phyloP scores from a whole-genome alignment of 2,329 filamentous ascomycete species.

The Hypoxylon sp. region DNA sequence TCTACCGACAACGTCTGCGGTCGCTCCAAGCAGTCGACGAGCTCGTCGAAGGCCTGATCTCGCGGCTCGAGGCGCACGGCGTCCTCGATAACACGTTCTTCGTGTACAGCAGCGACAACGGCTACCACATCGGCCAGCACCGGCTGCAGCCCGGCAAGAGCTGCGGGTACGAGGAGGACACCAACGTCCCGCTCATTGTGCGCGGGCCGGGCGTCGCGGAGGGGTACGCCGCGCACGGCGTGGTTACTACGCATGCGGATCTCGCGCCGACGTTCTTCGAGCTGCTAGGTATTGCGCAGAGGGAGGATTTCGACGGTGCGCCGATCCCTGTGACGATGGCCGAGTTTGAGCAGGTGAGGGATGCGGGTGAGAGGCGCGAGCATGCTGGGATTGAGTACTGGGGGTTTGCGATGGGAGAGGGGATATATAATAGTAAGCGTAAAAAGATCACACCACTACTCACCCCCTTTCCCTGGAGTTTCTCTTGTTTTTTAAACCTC shows the following conservation, averaged over 20 bases:
- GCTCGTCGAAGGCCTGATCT: constrained; percentile 62
- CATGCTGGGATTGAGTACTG: constrained; percentile 69
- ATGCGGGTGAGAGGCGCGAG: constrained; percentile 54
- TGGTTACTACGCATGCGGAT: constrained; percentile 69
- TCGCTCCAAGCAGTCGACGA: constrained; percentile 69
- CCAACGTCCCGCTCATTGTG: constrained; percentile 71
- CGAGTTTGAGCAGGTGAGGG: constrained; percentile 37
- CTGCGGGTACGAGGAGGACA: constrained; percentile 71
- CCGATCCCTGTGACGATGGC: constrained; percentile 61
- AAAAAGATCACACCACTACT: background rate
- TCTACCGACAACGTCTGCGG: constrained; percentile 67
- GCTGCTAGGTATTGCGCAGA: constrained; percentile 57
- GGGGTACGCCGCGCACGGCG: constrained; percentile 58
- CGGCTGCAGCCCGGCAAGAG: constrained; percentile 71
- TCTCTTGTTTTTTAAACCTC: background rate
- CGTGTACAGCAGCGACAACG: constrained; percentile 72
- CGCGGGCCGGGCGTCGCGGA: constrained; percentile 69
- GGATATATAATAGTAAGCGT: constrained; percentile 42
- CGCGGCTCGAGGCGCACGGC: constrained; percentile 64
- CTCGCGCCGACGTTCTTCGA: constrained; percentile 69
- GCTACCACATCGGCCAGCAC: constrained; percentile 72
- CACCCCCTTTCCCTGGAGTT: background rate
- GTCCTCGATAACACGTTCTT: constrained; percentile 73
- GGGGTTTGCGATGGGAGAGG: constrained; percentile 55
- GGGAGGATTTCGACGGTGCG: constrained; percentile 66